Percentiles rank a stretch among this genome's conserved stretches.
These are phyloP conservation scores for Syzygium jambos DNA, from an alignment of 345 rosid species.

Conservation along the genomic window DNA sequence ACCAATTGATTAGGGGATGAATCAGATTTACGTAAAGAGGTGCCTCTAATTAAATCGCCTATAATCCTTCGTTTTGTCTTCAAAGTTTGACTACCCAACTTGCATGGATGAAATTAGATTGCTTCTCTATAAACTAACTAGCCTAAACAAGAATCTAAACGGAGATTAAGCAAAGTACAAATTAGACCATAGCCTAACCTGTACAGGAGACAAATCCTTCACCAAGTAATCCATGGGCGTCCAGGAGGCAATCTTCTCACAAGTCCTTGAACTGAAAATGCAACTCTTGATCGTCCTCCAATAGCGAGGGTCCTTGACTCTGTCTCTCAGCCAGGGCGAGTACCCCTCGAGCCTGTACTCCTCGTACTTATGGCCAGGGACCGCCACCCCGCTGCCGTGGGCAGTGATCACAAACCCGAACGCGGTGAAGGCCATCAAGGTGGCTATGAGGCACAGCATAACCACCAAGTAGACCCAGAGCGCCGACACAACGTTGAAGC, in stretches of 20 bases:
- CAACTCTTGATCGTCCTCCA: conserved; percentile 74
- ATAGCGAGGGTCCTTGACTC: conserved; percentile 39
- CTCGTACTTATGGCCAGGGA: conserved; percentile 58
- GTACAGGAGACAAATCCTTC: conserved; percentile 61
- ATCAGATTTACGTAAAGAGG: no score
- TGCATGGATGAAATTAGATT: not conserved
- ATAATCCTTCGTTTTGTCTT: no score
- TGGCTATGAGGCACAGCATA: conserved; percentile 61
- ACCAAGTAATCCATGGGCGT: conserved; percentile 73
- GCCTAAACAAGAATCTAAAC: not conserved
- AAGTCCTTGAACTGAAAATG: conserved; percentile 60
- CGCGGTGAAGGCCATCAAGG: conserved; percentile 54
- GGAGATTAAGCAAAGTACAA: not conserved
- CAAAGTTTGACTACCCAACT: not conserved
- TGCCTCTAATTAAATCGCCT: no score
- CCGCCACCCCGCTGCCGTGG: conserved; percentile 66
- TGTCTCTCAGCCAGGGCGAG: conserved; percentile 71
- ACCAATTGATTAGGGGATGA: no score
- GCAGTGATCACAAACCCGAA: conserved; percentile 78
- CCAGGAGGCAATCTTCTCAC: conserved; percentile 61
- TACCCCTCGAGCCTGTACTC: conserved; percentile 69
- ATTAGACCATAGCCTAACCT: conserved; percentile 26
- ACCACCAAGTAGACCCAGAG: conserved; percentile 88
- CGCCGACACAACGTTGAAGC: conserved; percentile 70
- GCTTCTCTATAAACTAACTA: not conserved